Conservation (phyloP, 2,329 filamentous ascomycete species). For the Ophiostoma ulmi region DNA sequence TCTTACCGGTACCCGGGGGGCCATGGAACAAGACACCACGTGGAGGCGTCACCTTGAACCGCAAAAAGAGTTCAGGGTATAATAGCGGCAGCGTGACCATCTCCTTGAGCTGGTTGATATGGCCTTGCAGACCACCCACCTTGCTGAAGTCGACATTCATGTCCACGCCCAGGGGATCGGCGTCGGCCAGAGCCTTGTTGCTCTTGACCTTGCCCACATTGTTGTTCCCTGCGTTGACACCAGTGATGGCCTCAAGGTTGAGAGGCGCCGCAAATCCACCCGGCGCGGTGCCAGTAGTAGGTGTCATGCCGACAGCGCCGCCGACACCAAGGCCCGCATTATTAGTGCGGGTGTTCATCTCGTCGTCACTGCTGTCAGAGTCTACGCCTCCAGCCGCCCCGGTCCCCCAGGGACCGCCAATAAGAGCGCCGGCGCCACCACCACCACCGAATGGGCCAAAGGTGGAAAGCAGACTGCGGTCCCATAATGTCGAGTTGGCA, state of each 20-base stretch:
- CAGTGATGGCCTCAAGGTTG: slow-evolving; percentile 39
- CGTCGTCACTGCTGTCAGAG: slow-evolving; percentile 95
- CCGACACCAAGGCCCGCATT: slow-evolving; percentile 43
- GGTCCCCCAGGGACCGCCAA: slow-evolving; percentile 68
- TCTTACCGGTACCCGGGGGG: slow-evolving; percentile 95
- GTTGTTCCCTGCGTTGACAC: slow-evolving; percentile 50
- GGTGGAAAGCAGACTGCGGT: slow-evolving; percentile 80
- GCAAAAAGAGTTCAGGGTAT: slow-evolving; percentile 89
- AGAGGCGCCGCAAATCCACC: slow-evolving; percentile 31
- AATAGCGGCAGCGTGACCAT: slow-evolving; percentile 94
- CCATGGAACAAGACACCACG: slow-evolving; percentile 95
- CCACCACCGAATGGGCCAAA: slow-evolving; percentile 90
- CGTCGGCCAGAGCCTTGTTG: slow-evolving; percentile 84
- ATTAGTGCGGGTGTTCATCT: slow-evolving; percentile 46
- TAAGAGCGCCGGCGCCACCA: slow-evolving; percentile 64
- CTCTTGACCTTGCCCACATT: slow-evolving; percentile 94
- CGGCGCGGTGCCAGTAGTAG: slow-evolving; percentile 42
- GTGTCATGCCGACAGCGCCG: slow-evolving; percentile 60
- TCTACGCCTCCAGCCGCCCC: slow-evolving; percentile 74
- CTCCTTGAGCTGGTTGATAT: slow-evolving; percentile 96
- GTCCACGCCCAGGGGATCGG: slow-evolving; percentile 90
- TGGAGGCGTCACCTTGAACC: slow-evolving; percentile 88
- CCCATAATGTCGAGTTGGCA: slow-evolving; percentile 56
- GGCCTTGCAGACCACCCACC: slow-evolving; percentile 84
- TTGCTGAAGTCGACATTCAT: slow-evolving; percentile 89